Percentiles rank a stretch among this genome's conserved stretches.
These are phyloP conservation scores for Fusarium nurragi DNA, from an alignment of 2,329 filamentous ascomycete genomes.

Conservation along the genomic window DNA sequence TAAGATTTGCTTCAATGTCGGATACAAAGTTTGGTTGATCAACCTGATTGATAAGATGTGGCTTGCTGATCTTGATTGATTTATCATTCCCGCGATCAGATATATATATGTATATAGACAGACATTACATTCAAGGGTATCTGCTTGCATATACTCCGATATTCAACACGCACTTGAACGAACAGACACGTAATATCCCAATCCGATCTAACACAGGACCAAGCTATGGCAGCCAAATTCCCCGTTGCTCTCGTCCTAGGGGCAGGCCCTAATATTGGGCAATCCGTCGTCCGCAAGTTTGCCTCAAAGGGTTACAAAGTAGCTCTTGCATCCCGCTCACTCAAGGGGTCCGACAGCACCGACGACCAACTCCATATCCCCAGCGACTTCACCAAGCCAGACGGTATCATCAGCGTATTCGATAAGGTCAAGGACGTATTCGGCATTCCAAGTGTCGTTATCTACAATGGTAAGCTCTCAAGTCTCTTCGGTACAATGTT, in stretches of 20 bases:
- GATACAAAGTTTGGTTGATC: background rate
- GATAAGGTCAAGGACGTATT: conserved; percentile 23
- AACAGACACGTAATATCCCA: background rate
- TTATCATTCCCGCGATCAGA: background rate
- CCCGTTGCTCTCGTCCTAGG: conserved; percentile 41
- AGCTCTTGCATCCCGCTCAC: conserved; percentile 38
- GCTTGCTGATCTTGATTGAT: background rate
- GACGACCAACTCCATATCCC: conserved; percentile 47
- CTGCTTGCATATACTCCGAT: background rate
- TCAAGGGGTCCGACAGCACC: conserved; percentile 35
- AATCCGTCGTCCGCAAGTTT: conserved; percentile 37
- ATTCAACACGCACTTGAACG: background rate
- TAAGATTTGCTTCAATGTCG: background rate
- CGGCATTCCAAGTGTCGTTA: conserved; percentile 34
- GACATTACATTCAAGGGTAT: background rate
- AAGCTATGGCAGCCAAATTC: conserved; percentile 10
- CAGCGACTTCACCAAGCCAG: conserved; percentile 51
- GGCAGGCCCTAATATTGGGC: conserved; percentile 41
- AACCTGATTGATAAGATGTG: background rate
- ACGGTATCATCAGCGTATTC: conserved; percentile 25
- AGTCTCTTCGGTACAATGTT: fast-evolving
- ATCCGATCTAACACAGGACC: too few species aligned
- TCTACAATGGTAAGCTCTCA: background rate
- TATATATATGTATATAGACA: background rate
- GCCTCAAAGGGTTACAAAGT: conserved; percentile 41